A percentile compares a stretch with the other conserved stretches of the same genome.
phyloP scores from a whole-genome alignment of 2,329 filamentous ascomycete species.

The Leptodontidium sp. region DNA sequence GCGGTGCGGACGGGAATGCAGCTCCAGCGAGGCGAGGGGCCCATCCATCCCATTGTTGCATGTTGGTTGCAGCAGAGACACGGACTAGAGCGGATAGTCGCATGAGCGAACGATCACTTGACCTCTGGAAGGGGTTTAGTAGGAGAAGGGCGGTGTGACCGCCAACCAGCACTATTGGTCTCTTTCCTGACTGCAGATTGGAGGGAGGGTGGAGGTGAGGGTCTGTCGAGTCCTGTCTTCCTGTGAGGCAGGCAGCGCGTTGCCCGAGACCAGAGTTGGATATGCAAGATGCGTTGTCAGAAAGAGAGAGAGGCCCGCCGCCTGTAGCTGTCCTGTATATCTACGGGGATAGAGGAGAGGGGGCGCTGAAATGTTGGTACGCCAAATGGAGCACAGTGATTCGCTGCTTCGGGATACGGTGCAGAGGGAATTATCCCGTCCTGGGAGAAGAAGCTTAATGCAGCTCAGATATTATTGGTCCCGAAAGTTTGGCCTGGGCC shows the following conservation, averaged over 20 bases:
- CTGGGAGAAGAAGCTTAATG: slow-evolving; percentile 7
- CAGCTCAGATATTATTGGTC: slow-evolving; percentile 18
- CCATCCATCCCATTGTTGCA: no score
- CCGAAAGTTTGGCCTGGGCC: slow-evolving; percentile 23
- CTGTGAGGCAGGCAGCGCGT: slow-evolving; percentile 7
- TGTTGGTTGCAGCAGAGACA: slow-evolving; percentile 32
- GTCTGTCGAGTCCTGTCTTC: no score
- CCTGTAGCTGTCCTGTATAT: no score
- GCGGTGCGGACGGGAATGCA: slow-evolving; percentile 42
- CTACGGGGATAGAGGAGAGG: no score
- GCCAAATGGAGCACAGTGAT: slow-evolving; percentile 23
- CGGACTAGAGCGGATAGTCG: slow-evolving; percentile 42
- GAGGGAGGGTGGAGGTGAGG: not conserved
- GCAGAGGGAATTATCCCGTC: slow-evolving; percentile 7
- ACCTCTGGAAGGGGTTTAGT: slow-evolving; percentile 33
- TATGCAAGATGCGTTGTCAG: slow-evolving; percentile 41
- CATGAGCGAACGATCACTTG: slow-evolving; percentile 42
- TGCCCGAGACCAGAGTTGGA: slow-evolving; percentile 9
- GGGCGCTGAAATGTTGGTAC: slow-evolving; percentile 15
- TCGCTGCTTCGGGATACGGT: slow-evolving; percentile 24
- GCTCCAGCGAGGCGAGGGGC: slow-evolving; percentile 2
- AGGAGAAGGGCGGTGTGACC: slow-evolving; percentile 34
- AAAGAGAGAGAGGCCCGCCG: not conserved
- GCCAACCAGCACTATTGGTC: slow-evolving; percentile 13
- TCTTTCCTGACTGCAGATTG: not conserved